Evolutionary conservation across 176 grass and related monocot genomes (phyloP).

Genomic region (Musa acuminata): DNA sequence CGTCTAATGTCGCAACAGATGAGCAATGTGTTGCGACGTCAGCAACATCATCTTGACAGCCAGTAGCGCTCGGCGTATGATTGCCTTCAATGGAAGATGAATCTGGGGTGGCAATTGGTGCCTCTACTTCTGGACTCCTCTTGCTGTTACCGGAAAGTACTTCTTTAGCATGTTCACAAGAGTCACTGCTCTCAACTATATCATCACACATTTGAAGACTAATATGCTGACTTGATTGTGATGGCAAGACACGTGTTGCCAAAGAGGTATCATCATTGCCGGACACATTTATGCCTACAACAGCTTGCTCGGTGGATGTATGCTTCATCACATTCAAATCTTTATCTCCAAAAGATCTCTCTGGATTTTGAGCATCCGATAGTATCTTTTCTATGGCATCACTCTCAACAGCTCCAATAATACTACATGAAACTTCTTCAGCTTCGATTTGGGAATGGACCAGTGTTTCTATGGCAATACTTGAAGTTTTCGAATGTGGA

Average conservation of each 20-base stretch:
- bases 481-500: conserved; percentile 72
- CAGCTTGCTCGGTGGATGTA: conserved; percentile 21
- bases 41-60: conserved; percentile 22
- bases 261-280: conserved; percentile 3
- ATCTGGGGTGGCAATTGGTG: neutral
- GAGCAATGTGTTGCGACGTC: neutral
- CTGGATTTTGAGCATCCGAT: conserved; percentile 16
- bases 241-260: conserved; percentile 14
- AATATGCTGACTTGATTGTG: conserved; percentile 8
- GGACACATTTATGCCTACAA: conserved; percentile 28
- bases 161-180: neutral
- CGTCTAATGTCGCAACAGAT: neutral
- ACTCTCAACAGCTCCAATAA: conserved; percentile 28
- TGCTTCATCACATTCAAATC: conserved; percentile 28
- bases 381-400: conserved; percentile 24
- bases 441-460: conserved; percentile 36
- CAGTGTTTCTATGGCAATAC: conserved; percentile 38
- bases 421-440: conserved; percentile 32
- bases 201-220: neutral
- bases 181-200: neutral
- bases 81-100: neutral
- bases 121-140: neutral
- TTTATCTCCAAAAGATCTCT: conserved; percentile 25
- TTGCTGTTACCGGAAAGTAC: neutral
- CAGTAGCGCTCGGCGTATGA: neutral